These are phyloP conservation scores for Bipolaris oryzae DNA, from an alignment of 2,329 filamentous ascomycete genomes.

Conservation along the genomic window DNA sequence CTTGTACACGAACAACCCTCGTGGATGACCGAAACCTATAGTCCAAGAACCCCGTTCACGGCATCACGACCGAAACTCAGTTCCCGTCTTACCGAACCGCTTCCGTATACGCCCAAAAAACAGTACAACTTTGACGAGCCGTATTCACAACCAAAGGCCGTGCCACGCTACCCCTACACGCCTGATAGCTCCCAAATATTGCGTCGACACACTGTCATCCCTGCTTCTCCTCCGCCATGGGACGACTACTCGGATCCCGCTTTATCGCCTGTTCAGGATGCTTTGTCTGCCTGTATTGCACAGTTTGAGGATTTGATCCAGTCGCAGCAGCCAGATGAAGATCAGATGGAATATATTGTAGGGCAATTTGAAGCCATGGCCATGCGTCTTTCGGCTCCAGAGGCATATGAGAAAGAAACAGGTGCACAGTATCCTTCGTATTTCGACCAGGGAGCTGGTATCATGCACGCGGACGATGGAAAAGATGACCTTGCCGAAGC, in stretches of 20 bases:
- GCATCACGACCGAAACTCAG: slow-evolving; percentile 23
- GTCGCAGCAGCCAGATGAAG: slow-evolving; percentile 37
- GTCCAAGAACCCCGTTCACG: slow-evolving; percentile 21
- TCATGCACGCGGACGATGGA: slow-evolving; percentile 3
- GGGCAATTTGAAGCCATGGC: slow-evolving; percentile 43
- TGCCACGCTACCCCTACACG: slow-evolving; percentile 41
- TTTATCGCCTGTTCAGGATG: slow-evolving; percentile 38
- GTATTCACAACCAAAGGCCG: slow-evolving; percentile 11
- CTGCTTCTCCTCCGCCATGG: slow-evolving; percentile 35
- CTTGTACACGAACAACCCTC: slow-evolving; percentile 1
- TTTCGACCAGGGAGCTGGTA: slow-evolving; percentile 10
- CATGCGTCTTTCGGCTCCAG: slow-evolving; percentile 35
- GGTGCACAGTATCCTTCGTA: slow-evolving; percentile 32
- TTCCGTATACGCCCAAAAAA: slow-evolving; percentile 30
- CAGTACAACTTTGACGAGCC: slow-evolving; percentile 17
- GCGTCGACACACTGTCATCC: slow-evolving; percentile 20
- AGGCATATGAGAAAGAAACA: slow-evolving; percentile 26
- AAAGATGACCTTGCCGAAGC: slow-evolving; percentile 6
- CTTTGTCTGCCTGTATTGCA: slow-evolving; percentile 40
- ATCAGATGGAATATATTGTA: slow-evolving; percentile 45
- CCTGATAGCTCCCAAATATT: slow-evolving; percentile 38
- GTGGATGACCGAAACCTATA: slow-evolving; percentile 6
- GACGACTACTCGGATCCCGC: slow-evolving; percentile 25
- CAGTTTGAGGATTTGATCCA: slow-evolving; percentile 42
- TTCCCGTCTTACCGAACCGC: slow-evolving; percentile 23